Evolutionary conservation across 2,329 filamentous ascomycete species (phyloP).

Genomic region (Fusarium goolgardi): DNA sequence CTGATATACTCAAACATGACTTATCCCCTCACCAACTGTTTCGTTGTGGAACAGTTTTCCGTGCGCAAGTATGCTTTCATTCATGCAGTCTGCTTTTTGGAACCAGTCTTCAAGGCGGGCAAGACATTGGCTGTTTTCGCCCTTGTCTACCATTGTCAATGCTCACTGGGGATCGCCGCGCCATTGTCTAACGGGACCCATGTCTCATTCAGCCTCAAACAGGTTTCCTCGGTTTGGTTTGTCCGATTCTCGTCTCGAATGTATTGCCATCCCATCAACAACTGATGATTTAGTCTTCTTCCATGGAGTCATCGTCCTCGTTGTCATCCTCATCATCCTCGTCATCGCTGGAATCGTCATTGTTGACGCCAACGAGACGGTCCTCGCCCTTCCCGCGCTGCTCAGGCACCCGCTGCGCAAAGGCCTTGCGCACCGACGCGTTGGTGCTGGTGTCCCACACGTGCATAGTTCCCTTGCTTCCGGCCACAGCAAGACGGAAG

Average conservation of each 20-base stretch:
- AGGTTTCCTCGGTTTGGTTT: constrained; percentile 7
- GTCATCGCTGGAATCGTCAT: constrained; percentile 73
- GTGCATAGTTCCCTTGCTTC: constrained; percentile 91
- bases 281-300: constrained; percentile 60
- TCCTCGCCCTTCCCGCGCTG: constrained; percentile 74
- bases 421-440: constrained; percentile 82
- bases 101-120: constrained; percentile 6
- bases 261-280: constrained; percentile 10
- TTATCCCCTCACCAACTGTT: constrained; percentile 14
- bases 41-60: constrained; percentile 34
- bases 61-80: constrained; percentile 37
- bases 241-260: constrained; percentile 13
- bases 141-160: constrained; percentile 23
- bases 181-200: constrained; percentile 25
- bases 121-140: constrained; percentile 27
- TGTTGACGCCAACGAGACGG: constrained; percentile 79
- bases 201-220: constrained; percentile 23
- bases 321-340: constrained; percentile 67
- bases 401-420: constrained; percentile 74
- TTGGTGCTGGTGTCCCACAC: constrained; percentile 99
- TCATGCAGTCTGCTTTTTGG: constrained; percentile 25
- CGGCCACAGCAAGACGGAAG: constrained; percentile 91
- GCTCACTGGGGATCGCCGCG: constrained; percentile 16
- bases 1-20: constrained; percentile 6
- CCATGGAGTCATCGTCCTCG: constrained; percentile 62